These are phyloP conservation scores for Jasminum sambac DNA, from an alignment of 257 asterid genomes.

Conservation along the genomic window DNA sequence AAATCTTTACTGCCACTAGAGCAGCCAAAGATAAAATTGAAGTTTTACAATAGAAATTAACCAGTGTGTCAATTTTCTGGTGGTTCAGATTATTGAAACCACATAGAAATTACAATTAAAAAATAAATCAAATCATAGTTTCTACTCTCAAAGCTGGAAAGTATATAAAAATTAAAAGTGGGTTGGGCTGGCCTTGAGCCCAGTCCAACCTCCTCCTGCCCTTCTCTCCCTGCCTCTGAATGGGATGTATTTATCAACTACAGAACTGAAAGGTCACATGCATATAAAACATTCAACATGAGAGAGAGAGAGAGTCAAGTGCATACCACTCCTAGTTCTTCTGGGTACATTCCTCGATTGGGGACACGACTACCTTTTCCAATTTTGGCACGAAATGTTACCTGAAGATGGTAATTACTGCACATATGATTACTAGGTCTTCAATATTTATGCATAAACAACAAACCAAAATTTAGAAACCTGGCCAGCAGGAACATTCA, in stretches of 20 bases:
- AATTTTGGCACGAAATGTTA: constrained; percentile 87
- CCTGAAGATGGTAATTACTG: constrained; percentile 41
- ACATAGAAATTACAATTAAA: no score
- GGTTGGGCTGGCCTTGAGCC: no score
- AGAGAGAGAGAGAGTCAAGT: background rate
- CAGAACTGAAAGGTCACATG: background rate
- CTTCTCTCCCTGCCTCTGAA: no score
- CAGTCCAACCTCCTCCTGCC: no score
- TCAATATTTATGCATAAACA: constrained; percentile 17
- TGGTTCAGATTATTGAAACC: no score
- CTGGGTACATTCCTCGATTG: constrained; percentile 77
- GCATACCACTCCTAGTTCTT: constrained; percentile 91
- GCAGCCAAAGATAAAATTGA: no score
- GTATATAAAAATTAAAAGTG: no score
- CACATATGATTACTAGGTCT: constrained; percentile 7
- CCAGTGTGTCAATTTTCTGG: no score
- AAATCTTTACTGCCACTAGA: no score
- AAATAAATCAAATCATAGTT: no score
- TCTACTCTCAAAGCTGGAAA: no score
- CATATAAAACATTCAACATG: background rate
- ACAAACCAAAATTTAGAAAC: constrained; percentile 34
- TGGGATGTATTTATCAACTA: background rate
- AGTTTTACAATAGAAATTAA: no score
- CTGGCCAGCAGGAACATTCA: constrained; percentile 97
- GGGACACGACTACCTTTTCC: constrained; percentile 66